Conservation (phyloP, 2,329 filamentous ascomycete species). For the Atkinsonella hypoxylon region DNA sequence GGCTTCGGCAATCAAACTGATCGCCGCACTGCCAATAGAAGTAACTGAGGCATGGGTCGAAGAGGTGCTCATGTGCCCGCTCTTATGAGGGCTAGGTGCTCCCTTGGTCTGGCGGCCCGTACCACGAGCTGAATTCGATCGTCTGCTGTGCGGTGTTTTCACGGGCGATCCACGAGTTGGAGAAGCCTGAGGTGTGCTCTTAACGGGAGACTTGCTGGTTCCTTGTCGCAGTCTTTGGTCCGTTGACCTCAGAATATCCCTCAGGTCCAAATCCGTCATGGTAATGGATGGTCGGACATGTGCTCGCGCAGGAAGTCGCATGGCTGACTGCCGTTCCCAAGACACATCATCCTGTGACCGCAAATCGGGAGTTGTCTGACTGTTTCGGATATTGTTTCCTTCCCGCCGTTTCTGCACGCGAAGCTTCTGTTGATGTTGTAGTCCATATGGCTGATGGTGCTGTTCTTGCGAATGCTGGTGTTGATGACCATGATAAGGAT, state of each 20-base stretch:
- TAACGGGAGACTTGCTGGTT: conserved; percentile 17
- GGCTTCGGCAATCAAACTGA: conserved; percentile 28
- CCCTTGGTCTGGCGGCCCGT: conserved; percentile 9
- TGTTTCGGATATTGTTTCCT: not conserved
- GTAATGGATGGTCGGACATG: conserved; percentile 17
- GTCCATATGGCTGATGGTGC: conserved; percentile 2
- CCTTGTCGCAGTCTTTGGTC: conserved; percentile 37
- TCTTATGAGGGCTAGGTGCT: conserved; percentile 19
- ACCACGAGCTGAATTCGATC: conserved; percentile 5
- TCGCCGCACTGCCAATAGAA: conserved; percentile 23
- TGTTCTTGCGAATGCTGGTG: not conserved
- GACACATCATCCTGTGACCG: conserved; percentile 8
- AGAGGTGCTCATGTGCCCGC: conserved; percentile 11
- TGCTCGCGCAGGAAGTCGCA: conserved; percentile 8
- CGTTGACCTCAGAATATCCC: conserved; percentile 39
- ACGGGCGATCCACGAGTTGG: conserved; percentile 14
- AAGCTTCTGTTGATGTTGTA: conserved; percentile 8
- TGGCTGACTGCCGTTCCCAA: conserved; percentile 3
- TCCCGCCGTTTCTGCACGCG: conserved; percentile 10
- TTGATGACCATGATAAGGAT: not conserved
- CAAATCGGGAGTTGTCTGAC: conserved; percentile 13
- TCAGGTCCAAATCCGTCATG: conserved; percentile 34
- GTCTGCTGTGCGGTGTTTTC: conserved; percentile 10
- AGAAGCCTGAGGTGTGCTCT: conserved; percentile 11
- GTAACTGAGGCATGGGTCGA: conserved; percentile 16